These are phyloP conservation scores for Hirsutella minnesotensis DNA, from an alignment of 2,329 filamentous ascomycete genomes.

Conservation along the genomic window DNA sequence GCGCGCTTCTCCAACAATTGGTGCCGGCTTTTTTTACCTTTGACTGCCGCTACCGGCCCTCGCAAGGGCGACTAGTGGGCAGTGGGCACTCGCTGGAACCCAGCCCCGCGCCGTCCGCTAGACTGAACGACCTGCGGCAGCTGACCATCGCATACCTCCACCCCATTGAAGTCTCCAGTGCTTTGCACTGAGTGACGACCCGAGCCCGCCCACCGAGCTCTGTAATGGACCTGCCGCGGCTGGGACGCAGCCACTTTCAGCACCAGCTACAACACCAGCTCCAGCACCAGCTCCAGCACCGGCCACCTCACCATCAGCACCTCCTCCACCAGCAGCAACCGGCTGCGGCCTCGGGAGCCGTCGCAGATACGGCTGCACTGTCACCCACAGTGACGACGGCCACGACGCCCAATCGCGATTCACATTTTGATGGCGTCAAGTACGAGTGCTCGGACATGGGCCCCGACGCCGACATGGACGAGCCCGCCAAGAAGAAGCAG, in stretches of 20 bases:
- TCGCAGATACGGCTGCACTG: not conserved
- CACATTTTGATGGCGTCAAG: constrained; percentile 1
- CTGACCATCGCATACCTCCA: too few species aligned
- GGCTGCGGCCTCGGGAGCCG: not conserved
- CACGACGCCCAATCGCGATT: not conserved
- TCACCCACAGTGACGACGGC: not conserved
- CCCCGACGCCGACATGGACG: constrained; percentile 15
- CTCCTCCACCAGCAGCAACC: not conserved
- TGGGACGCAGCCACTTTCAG: constrained; percentile 8
- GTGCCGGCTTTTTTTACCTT: too few species aligned
- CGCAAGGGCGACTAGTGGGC: too few species aligned
- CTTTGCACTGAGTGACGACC: too few species aligned
- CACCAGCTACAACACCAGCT: not conserved
- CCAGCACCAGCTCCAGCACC: not conserved
- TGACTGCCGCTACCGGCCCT: too few species aligned
- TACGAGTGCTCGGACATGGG: not conserved
- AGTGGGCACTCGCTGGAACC: too few species aligned
- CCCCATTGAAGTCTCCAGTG: too few species aligned
- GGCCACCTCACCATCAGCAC: not conserved
- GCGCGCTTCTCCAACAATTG: too few species aligned
- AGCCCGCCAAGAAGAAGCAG: constrained; percentile 56
- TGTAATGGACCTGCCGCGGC: constrained; percentile 1
- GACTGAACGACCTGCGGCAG: too few species aligned
- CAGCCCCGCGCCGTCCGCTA: too few species aligned
- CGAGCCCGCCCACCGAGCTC: too few species aligned